These are phyloP conservation scores for Neonectria hederae DNA, from an alignment of 2,329 filamentous ascomycete species.

Conservation along the genomic window DNA sequence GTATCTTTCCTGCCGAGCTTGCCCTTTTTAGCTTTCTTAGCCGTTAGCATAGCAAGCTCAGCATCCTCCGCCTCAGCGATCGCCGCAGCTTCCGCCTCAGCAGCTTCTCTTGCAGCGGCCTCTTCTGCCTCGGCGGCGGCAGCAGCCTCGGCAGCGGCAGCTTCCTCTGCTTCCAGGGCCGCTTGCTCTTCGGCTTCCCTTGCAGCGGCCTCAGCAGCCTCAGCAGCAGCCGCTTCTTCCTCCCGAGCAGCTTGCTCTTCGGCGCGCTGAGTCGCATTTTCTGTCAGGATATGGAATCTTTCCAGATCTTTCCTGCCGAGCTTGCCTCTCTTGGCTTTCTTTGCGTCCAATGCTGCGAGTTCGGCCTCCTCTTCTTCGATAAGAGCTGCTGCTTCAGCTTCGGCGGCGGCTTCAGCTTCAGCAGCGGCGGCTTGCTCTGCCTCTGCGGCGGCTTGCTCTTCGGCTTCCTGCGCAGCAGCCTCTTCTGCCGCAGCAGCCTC, in stretches of 20 bases:
- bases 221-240: constrained; percentile 30
- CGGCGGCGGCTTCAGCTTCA: constrained; percentile 44
- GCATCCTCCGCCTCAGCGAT: constrained; percentile 27
- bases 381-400: constrained; percentile 15
- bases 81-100: constrained; percentile 9
- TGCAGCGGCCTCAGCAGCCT: constrained; percentile 36
- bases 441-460: constrained; percentile 23
- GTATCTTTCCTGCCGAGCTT: constrained; percentile 39
- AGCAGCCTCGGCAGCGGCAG: constrained; percentile 18
- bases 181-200: constrained; percentile 30
- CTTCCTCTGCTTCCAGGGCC: constrained; percentile 42
- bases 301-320: constrained; percentile 28
- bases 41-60: constrained; percentile 29
- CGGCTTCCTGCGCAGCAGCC: constrained; percentile 23
- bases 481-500: constrained; percentile 27
- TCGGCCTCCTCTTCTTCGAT: constrained; percentile 51
- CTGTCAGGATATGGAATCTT: constrained; percentile 14
- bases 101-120: constrained; percentile 10
- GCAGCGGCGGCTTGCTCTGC: neutral
- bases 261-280: constrained; percentile 17
- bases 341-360: constrained; percentile 50
- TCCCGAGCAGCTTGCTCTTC: constrained; percentile 23
- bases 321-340: constrained; percentile 46
- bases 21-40: constrained; percentile 38
- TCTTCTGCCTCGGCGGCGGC: constrained; percentile 7